Percentiles rank a stretch among this genome's conserved stretches.
Evolutionary conservation across 2,329 filamentous ascomycete species (phyloP).

Genomic region (Scytalidium lignicola): DNA sequence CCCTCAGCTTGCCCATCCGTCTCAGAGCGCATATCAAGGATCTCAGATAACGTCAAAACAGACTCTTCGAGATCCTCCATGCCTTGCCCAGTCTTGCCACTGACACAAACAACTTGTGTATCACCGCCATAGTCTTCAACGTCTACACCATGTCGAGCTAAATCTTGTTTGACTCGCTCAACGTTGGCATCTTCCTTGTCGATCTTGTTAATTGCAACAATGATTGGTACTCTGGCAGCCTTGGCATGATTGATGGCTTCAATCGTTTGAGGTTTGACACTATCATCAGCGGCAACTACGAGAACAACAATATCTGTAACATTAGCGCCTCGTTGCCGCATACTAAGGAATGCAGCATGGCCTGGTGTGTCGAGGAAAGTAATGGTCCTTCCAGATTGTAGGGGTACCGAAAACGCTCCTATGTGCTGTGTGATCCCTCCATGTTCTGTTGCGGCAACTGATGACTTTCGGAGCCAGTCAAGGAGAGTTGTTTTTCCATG

Average conservation of each 20-base stretch:
- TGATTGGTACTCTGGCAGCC: slow-evolving; percentile 82
- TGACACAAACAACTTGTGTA: slow-evolving; percentile 85
- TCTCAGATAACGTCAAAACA: slow-evolving; percentile 77
- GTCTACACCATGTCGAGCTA: slow-evolving; percentile 76
- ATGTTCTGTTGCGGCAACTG: slow-evolving; percentile 84
- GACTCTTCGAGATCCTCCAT: slow-evolving; percentile 92
- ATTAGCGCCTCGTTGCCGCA: slow-evolving; percentile 91
- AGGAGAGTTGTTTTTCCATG: slow-evolving; percentile 97
- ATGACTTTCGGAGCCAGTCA: slow-evolving; percentile 89
- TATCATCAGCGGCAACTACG: slow-evolving; percentile 94
- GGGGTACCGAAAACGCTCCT: slow-evolving; percentile 87
- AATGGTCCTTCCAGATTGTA: slow-evolving; percentile 82
- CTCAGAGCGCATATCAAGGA: slow-evolving; percentile 85
- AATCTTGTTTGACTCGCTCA: slow-evolving; percentile 82
- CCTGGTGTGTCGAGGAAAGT: slow-evolving; percentile 97
- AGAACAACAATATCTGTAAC: slow-evolving; percentile 96
- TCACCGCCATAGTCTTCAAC: slow-evolving; percentile 95
- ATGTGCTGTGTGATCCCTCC: slow-evolving; percentile 99
- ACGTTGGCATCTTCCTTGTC: slow-evolving; percentile 81
- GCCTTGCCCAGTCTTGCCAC: slow-evolving; percentile 87
- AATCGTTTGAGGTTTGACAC: slow-evolving; percentile 93
- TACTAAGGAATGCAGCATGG: slow-evolving; percentile 90
- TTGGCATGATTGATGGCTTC: slow-evolving; percentile 94
- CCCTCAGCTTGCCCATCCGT: slow-evolving; percentile 74
- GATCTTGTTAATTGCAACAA: slow-evolving; percentile 96